Conservation (phyloP, 192 early-diverging fungal genomes). For the Podila epigama region DNA sequence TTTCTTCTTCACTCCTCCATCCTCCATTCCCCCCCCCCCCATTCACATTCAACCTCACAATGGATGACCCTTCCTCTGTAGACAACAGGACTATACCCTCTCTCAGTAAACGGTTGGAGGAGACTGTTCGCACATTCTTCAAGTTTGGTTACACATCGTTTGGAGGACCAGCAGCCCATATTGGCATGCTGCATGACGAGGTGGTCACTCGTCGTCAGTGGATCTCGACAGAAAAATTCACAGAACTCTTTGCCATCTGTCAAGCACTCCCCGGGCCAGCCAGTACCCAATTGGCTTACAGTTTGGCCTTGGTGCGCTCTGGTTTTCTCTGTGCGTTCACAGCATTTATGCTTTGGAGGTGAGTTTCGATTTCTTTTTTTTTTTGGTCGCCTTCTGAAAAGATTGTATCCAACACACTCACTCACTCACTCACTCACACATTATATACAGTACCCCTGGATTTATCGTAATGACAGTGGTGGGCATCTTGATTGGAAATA, state of each 20-base stretch:
- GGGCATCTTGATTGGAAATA: slow-evolving; percentile 52
- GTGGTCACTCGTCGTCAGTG: slow-evolving; percentile 63
- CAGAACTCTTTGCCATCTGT: slow-evolving; percentile 70
- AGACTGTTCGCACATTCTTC: slow-evolving; percentile 36
- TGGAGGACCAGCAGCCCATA: slow-evolving; percentile 69
- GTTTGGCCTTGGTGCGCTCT: slow-evolving; percentile 56
- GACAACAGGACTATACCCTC: slow-evolving; percentile 5
- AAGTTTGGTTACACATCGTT: slow-evolving; percentile 66
- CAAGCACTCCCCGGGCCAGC: slow-evolving; percentile 70
- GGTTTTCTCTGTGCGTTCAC: slow-evolving; percentile 56
- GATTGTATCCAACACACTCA: not conserved
- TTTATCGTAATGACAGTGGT: slow-evolving; percentile 60
- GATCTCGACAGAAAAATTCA: slow-evolving; percentile 62
- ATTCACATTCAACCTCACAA: not conserved
- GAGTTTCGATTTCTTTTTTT: slow-evolving; percentile 45
- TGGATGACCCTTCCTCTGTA: not conserved
- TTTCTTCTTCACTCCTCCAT: not conserved
- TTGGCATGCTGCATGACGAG: slow-evolving; percentile 62
- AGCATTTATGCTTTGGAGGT: slow-evolving; percentile 66
- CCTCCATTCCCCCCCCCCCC: not conserved
- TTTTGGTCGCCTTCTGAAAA: too few species aligned
- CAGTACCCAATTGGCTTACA: slow-evolving; percentile 61
- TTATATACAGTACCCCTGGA: slow-evolving; percentile 54
- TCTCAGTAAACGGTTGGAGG: slow-evolving; percentile 24
- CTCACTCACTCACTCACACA: not conserved